These are phyloP conservation scores for Arthrinium puccinioides DNA, from an alignment of 2,329 filamentous ascomycete species.

Conservation along the genomic window DNA sequence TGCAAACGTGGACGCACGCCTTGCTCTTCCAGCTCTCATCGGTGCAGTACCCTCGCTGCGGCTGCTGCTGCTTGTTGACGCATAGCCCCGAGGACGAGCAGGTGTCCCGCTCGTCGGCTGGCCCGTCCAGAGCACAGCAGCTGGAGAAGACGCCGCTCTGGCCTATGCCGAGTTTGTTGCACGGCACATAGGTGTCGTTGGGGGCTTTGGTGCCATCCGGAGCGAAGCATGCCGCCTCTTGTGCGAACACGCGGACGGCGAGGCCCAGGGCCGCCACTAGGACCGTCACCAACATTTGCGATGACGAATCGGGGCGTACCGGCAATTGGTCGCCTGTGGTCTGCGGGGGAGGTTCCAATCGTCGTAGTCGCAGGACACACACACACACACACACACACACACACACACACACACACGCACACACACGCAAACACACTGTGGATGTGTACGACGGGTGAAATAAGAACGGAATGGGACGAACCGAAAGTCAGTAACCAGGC, in stretches of 20 bases:
- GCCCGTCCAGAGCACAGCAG: conserved; percentile 21
- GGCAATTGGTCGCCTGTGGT: too few species aligned
- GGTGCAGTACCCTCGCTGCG: conserved; percentile 22
- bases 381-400: too few species aligned
- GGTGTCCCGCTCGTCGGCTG: conserved; percentile 13
- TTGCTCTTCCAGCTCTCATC: conserved; percentile 22
- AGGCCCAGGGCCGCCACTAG: not conserved
- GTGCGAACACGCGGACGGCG: not conserved
- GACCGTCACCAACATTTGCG: too few species aligned
- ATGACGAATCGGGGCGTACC: too few species aligned
- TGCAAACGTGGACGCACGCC: conserved; percentile 22
- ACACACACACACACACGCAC: too few species aligned
- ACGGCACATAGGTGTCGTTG: conserved; percentile 21
- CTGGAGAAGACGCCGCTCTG: conserved; percentile 20
- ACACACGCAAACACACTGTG: too few species aligned
- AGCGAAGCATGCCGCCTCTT: conserved; percentile 17
- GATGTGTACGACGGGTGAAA: too few species aligned
- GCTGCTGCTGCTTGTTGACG: conserved; percentile 12
- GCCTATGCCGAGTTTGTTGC: conserved; percentile 24
- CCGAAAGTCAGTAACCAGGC: too few species aligned
- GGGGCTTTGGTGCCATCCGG: conserved; percentile 19
- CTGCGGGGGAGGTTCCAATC: too few species aligned
- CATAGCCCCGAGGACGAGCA: conserved; percentile 22
- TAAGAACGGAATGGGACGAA: too few species aligned
- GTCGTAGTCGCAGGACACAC: too few species aligned